Evolutionary conservation across 73 alveolate species (phyloP).

Genomic region (Breviolum minutum): DNA sequence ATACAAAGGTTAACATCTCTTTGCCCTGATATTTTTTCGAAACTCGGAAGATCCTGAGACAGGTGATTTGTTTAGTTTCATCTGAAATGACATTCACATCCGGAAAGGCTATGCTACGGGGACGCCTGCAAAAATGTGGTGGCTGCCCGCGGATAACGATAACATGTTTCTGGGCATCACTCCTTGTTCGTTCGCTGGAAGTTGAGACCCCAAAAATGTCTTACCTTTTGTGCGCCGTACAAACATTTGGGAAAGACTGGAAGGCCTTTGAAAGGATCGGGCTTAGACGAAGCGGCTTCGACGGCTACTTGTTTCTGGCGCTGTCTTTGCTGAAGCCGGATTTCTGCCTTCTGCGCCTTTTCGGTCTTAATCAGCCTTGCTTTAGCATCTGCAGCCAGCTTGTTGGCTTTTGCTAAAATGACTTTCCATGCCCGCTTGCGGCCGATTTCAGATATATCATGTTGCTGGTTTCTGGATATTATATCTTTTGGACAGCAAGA

Average conservation of each 20-base stretch:
- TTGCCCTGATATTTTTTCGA: no score
- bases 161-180: no score
- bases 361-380: neutral
- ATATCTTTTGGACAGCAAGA: neutral
- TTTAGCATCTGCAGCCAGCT: neutral
- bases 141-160: no score
- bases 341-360: neutral
- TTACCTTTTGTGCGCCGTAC: no score
- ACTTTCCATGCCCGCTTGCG: neutral
- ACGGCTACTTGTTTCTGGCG: neutral
- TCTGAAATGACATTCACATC: no score
- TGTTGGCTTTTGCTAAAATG: neutral
- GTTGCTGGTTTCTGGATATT: neutral
- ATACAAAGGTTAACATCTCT: no score
- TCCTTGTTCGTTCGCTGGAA: no score
- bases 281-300: neutral
- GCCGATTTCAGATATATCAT: neutral
- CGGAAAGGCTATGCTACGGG: no score
- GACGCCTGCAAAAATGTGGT: no score
- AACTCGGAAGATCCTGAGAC: no score
- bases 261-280: neutral
- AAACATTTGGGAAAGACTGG: constrained; percentile 19
- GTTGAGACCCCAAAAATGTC: no score
- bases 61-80: no score
- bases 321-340: neutral